phyloP scores from a whole-genome alignment of 1,139 yeast genomes.

The Arxiozyma heterogenica region DNA sequence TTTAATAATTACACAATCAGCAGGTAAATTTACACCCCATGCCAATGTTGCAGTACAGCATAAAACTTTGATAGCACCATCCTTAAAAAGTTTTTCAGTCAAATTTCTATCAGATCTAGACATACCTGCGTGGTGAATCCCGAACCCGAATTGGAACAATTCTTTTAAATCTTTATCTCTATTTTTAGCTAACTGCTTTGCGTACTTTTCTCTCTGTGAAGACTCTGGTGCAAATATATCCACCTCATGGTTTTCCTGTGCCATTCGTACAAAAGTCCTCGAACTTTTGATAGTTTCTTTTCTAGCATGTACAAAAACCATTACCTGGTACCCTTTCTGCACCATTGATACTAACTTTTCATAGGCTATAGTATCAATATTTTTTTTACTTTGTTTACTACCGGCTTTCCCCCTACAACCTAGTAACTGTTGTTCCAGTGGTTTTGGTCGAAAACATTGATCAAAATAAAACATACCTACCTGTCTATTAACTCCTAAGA shows the following conservation, averaged over 20 bases:
- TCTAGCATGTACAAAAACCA: constrained; percentile 95
- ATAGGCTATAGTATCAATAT: constrained; percentile 67
- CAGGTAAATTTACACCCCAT: constrained; percentile 99
- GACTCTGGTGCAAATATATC: constrained; percentile 50
- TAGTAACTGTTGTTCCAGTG: constrained; percentile 74
- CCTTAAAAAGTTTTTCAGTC: constrained; percentile 77
- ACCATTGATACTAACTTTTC: constrained; percentile 65
- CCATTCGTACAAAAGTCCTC: constrained; percentile 59
- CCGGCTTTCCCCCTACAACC: constrained; percentile 88
- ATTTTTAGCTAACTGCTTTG: constrained; percentile 63
- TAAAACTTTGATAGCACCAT: constrained; percentile 80
- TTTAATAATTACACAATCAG: constrained; percentile 91
- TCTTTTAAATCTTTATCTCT: constrained; percentile 76
- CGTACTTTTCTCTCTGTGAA: constrained; percentile 37
- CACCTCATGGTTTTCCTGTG: constrained; percentile 48
- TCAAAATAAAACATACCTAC: constrained; percentile 93
- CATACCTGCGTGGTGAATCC: constrained; percentile 98
- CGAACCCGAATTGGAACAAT: constrained; percentile 74
- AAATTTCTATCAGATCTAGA: constrained; percentile 80
- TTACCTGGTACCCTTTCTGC: constrained; percentile 72
- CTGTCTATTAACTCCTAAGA: constrained; percentile 80
- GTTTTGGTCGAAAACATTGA: constrained; percentile 88
- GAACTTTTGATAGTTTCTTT: constrained; percentile 87
- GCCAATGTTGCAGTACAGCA: constrained; percentile 97
- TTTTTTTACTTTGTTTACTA: constrained; percentile 60